These are phyloP conservation scores for Sideroxylon spinosum DNA, from an alignment of 179 eudicot species.

Conservation along the genomic window DNA sequence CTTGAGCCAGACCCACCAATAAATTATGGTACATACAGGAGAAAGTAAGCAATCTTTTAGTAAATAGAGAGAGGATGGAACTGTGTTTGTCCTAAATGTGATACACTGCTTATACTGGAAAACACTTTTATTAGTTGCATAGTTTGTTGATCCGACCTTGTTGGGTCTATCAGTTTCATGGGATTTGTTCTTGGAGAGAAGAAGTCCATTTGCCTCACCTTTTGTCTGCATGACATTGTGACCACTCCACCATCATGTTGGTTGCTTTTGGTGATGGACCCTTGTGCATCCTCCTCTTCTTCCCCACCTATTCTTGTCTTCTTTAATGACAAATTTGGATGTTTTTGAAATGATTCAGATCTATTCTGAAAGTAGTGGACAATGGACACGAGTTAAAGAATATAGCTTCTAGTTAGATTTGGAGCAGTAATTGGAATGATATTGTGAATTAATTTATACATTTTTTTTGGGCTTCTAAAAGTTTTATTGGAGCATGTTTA, in stretches of 20 bases:
- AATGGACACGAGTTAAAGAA: neutral
- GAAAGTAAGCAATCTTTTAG: conserved; percentile 24
- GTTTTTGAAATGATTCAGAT: neutral
- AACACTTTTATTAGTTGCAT: conserved; percentile 3
- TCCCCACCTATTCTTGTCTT: conserved; percentile 22
- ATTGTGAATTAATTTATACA: neutral
- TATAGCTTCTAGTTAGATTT: neutral
- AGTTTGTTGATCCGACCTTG: conserved; percentile 15
- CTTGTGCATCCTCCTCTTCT: conserved; percentile 20
- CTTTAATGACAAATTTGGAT: neutral
- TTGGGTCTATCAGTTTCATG: conserved; percentile 30
- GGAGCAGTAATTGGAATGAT: neutral
- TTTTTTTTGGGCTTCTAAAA: neutral
- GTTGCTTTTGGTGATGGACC: conserved; percentile 28
- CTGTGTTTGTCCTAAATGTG: conserved; percentile 26
- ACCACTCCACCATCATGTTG: conserved; percentile 34
- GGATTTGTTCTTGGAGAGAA: conserved; percentile 17
- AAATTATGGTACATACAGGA: conserved; percentile 24
- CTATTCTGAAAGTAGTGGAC: neutral
- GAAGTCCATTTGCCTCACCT: conserved; percentile 22
- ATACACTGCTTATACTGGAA: conserved; percentile 14
- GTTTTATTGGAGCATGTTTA: neutral
- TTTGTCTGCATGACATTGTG: conserved; percentile 24
- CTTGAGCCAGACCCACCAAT: conserved; percentile 18
- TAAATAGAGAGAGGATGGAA: conserved; percentile 25